These are phyloP conservation scores for Jatropha multifida DNA, from an alignment of 441 rosid species.

Conservation along the genomic window DNA sequence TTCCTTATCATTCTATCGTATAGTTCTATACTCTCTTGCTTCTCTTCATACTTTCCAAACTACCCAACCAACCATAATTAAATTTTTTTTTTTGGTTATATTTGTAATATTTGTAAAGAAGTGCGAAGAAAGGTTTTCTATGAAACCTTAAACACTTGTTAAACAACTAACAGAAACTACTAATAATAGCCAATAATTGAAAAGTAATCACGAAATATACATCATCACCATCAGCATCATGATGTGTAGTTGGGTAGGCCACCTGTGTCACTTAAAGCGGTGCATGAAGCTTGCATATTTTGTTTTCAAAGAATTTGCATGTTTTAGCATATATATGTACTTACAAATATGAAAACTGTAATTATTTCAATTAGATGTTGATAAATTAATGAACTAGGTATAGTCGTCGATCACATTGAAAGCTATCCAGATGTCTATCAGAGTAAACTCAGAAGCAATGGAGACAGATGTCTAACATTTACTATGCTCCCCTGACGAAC, in stretches of 20 bases:
- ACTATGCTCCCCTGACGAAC: background rate
- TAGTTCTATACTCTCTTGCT: background rate
- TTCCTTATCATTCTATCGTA: background rate
- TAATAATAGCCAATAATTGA: no score
- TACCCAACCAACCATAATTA: constrained; percentile 21
- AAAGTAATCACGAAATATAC: no score
- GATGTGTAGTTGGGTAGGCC: background rate
- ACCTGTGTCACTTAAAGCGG: background rate
- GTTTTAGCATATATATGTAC: no score
- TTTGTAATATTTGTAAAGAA: background rate
- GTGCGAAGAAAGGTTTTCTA: background rate
- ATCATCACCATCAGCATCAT: no score
- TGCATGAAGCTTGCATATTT: background rate
- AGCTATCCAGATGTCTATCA: background rate
- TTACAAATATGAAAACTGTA: no score
- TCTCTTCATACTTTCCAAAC: constrained; percentile 17
- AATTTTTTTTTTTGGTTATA: background rate
- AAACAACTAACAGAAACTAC: no score
- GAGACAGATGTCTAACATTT: background rate
- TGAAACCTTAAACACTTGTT: no score
- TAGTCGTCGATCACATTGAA: background rate
- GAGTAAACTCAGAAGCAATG: background rate
- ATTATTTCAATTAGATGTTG: no score
- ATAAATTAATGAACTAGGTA: no score
- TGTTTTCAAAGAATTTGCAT: constrained; percentile 6